These are phyloP conservation scores for Pythium brassicae DNA, from an alignment of 352 stramenopile genomes.

Conservation along the genomic window DNA sequence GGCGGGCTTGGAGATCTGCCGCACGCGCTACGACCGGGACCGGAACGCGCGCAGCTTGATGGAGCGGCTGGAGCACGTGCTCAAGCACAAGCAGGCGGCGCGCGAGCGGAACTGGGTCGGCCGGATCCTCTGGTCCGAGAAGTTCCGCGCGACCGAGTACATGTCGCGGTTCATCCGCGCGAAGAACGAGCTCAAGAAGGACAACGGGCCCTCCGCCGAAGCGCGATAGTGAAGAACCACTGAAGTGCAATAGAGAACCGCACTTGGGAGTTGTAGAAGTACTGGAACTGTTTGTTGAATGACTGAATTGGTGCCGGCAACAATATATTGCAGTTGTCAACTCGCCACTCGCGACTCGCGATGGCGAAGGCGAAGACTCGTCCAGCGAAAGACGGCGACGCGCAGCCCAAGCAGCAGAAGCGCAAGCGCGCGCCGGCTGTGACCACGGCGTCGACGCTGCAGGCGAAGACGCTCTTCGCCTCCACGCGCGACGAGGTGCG, in stretches of 20 bases:
- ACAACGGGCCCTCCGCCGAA: background rate
- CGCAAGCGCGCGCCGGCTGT: constrained; percentile 20
- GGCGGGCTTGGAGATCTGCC: constrained; percentile 26
- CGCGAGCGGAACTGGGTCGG: constrained; percentile 64
- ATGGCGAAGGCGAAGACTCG: background rate
- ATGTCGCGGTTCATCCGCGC: constrained; percentile 79
- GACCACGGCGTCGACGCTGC: constrained; percentile 33
- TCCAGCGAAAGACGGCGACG: background rate
- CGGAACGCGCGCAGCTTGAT: constrained; percentile 51
- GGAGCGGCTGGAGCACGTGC: constrained; percentile 36
- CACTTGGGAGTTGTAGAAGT: too few species aligned
- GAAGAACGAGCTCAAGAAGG: constrained; percentile 43
- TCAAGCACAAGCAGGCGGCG: constrained; percentile 20
- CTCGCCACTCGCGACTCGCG: too few species aligned
- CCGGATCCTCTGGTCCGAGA: constrained; percentile 80
- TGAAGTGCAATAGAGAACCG: too few species aligned
- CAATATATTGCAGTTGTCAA: too few species aligned
- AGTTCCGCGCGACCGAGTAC: constrained; percentile 78
- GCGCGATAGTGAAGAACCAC: constrained; percentile 4
- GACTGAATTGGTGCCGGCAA: too few species aligned
- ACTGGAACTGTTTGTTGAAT: too few species aligned
- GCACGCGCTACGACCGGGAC: constrained; percentile 37
- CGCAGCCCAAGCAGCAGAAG: constrained; percentile 18
- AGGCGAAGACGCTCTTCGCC: constrained; percentile 31
- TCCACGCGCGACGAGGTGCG: constrained; percentile 43